Percentiles rank a stretch among this genome's conserved stretches.
These are phyloP conservation scores for Cercospora nicotianae DNA, from an alignment of 2,329 filamentous ascomycete genomes.

Conservation along the genomic window DNA sequence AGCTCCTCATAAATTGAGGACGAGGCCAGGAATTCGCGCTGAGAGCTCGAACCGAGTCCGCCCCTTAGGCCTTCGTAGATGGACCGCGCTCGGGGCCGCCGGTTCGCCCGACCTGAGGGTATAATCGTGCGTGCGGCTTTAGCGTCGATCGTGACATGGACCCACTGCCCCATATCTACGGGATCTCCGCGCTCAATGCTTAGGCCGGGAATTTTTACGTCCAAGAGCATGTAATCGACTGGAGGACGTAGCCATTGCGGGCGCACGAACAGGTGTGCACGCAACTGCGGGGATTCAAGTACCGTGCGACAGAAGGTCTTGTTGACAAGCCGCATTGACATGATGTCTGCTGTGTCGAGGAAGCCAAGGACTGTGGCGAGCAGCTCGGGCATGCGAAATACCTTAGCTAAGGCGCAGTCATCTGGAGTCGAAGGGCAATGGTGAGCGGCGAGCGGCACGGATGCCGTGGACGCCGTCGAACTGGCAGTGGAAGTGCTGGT, in stretches of 20 bases:
- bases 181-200: constrained; percentile 25
- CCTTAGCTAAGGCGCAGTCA: constrained; percentile 27
- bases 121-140: constrained; percentile 27
- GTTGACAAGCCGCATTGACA: constrained; percentile 23
- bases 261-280: constrained; percentile 28
- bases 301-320: constrained; percentile 25
- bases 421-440: constrained; percentile 3
- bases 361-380: constrained; percentile 28
- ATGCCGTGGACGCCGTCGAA: neutral
- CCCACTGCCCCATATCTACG: constrained; percentile 31
- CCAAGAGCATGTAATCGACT: constrained; percentile 29
- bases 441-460: neutral
- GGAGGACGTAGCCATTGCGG: constrained; percentile 28
- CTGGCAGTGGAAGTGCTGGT: neutral
- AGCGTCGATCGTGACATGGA: constrained; percentile 27
- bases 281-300: constrained; percentile 28
- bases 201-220: constrained; percentile 29
- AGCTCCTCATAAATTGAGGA: constrained; percentile 20
- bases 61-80: constrained; percentile 25
- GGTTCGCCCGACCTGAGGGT: constrained; percentile 6
- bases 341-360: constrained; percentile 26
- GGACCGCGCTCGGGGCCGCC: constrained; percentile 21
- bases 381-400: constrained; percentile 32
- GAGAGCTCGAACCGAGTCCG: constrained; percentile 2
- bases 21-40: neutral